These are phyloP conservation scores for Cryphonectria parasitica DNA, from an alignment of 2,329 filamentous ascomycete species.

Conservation along the genomic window DNA sequence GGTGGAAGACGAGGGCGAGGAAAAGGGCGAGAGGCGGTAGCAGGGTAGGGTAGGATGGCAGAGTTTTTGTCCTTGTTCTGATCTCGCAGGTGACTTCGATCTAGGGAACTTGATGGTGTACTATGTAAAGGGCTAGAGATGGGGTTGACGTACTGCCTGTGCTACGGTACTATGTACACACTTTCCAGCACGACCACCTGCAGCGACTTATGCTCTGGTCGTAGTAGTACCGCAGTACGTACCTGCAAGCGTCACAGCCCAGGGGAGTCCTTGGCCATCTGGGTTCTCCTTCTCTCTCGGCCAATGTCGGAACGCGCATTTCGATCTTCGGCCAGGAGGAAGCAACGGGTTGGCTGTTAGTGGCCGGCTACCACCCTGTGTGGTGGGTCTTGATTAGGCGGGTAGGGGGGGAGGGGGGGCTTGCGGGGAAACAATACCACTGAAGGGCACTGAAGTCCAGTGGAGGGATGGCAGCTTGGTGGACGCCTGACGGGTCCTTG, in stretches of 20 bases:
- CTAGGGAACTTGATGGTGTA: neutral
- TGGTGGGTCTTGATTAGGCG: neutral
- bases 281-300: conserved; percentile 13
- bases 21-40: neutral
- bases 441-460: neutral
- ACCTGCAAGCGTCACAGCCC: conserved; percentile 15
- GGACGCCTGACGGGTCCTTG: neutral
- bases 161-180: too few species aligned
- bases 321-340: conserved; percentile 18
- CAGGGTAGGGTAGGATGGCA: neutral
- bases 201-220: neutral
- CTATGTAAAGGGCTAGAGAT: neutral
- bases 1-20: neutral
- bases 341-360: conserved; percentile 11
- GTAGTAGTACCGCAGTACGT: conserved; percentile 10
- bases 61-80: conserved; percentile 6
- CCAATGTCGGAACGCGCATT: conserved; percentile 22
- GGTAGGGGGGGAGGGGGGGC: neutral
- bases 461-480: neutral
- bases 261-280: neutral
- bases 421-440: neutral
- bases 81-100: conserved; percentile 13
- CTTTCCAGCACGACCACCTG: too few species aligned
- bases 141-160: neutral
- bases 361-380: neutral